Evolutionary conservation across 2,329 filamentous ascomycete genomes (phyloP), one percentile per base, ranked within the genome.

Genomic region (Pleurostoma richardsiae): DNA sequence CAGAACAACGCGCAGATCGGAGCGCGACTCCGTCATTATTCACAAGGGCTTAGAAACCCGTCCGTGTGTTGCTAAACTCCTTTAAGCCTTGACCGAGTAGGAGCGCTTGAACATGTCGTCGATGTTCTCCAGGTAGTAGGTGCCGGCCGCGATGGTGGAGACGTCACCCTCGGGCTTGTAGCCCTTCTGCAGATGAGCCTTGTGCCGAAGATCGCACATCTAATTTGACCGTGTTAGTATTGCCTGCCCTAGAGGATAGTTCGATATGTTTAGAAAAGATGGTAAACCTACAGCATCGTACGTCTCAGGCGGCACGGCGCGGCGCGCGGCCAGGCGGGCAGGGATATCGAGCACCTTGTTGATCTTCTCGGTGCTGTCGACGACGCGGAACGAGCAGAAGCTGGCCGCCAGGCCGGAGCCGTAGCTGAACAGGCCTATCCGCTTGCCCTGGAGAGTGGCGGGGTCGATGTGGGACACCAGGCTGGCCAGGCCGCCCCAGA

Each of bases 91-190:
- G 72, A 91, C 65, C 47, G 76, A 71, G 70, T 94, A 94, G 64
- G 80, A 79, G 60, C 88, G 82, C 73, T 86, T 84, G 83, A 88
- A 94, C 86, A 90, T 90, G 58, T 89, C 86, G 61, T 94, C 88
- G 42, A 94, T 79, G 65, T 85, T 83, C 62, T 81, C 82, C 49
- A 94, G 77, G 72, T 91, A 94, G 74, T 92, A 94, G 27, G 83
- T 82, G 49, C 82, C 85, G 49, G 78, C 69, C 50, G 65, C 63
- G 48, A 94, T 78, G 56, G 80, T 86, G 41, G 86, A 85, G 29
- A 76, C 61, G 45, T 82, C 82, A 48, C 88, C 88, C 59, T 76
- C 67, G 51, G 88, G 88, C 53, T 73, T 80, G 71, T 81, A 94
- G 72, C 82, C 73, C 76, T 91, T 92, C 75, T 90, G 80, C 54